These are phyloP conservation scores for Chytridium lagenaria DNA, from an alignment of 371 early-diverging fungal genomes.

Conservation along the genomic window DNA sequence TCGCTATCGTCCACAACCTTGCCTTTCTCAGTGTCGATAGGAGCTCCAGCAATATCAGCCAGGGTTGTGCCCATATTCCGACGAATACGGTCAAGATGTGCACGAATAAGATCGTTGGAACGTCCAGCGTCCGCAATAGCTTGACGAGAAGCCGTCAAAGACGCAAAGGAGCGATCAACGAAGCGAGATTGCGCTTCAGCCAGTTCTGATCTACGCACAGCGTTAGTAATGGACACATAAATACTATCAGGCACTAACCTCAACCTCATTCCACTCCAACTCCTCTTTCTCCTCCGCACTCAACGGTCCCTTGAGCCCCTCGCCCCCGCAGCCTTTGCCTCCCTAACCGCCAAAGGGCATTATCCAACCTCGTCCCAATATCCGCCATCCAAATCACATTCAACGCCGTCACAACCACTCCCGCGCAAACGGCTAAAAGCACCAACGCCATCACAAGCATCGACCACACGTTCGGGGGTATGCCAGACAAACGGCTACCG, in stretches of 20 bases:
- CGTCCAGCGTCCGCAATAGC: not conserved
- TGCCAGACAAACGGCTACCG: not conserved
- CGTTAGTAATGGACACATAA: not conserved
- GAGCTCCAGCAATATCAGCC: no score
- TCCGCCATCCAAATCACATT: constrained; percentile 38
- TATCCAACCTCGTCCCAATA: constrained; percentile 26
- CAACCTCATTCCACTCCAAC: not conserved
- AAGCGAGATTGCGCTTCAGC: not conserved
- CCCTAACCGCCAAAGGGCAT: constrained; percentile 25
- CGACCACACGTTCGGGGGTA: not conserved
- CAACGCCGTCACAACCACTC: constrained; percentile 25
- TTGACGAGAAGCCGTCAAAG: not conserved
- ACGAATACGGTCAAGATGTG: not conserved
- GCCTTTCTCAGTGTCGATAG: no score
- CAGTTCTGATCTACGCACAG: constrained; percentile 3
- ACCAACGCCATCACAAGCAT: constrained; percentile 13
- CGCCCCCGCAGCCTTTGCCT: constrained; percentile 7
- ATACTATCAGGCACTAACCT: not conserved
- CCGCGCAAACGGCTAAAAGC: constrained; percentile 20
- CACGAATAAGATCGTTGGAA: not conserved
- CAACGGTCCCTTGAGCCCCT: not conserved
- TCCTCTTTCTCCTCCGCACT: constrained; percentile 1
- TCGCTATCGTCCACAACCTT: no score
- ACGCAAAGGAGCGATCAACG: not conserved
- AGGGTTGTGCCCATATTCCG: no score